These are phyloP conservation scores for Trichosporon asahii DNA, from an alignment of 1,284 basidiomycete genomes.

Conservation along the genomic window DNA sequence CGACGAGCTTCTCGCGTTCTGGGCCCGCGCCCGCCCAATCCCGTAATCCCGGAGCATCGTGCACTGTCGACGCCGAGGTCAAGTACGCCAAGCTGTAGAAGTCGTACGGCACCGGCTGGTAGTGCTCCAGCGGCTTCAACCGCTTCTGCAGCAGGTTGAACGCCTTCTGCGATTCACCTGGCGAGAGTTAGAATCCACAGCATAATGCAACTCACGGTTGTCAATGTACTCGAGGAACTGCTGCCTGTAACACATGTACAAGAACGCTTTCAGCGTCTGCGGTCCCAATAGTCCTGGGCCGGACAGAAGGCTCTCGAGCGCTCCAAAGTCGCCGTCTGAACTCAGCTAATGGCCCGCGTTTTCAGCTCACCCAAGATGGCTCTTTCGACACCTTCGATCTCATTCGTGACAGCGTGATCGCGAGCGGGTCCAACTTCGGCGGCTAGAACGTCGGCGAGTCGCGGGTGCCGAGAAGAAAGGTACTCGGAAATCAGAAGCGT, in stretches of 20 bases:
- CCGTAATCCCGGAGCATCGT: conserved; percentile 54
- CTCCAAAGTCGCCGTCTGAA: conserved; percentile 54
- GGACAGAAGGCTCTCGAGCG: conserved; percentile 50
- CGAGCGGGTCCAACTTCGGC: conserved; percentile 49
- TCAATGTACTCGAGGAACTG: conserved; percentile 55
- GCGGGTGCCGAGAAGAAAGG: conserved; percentile 49
- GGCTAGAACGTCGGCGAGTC: conserved; percentile 48
- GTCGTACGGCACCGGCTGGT: conserved; percentile 55
- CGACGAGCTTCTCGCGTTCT: conserved; percentile 47
- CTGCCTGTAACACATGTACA: conserved; percentile 49
- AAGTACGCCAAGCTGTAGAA: conserved; percentile 56
- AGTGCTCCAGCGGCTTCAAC: conserved; percentile 56
- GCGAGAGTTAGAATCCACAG: background rate
- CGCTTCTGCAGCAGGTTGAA: conserved; percentile 56
- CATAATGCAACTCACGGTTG: conserved; percentile 43
- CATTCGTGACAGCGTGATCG: conserved; percentile 30
- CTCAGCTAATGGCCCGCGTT: background rate
- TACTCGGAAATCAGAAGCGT: conserved; percentile 52
- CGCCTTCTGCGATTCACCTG: conserved; percentile 52
- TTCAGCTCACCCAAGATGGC: conserved; percentile 45
- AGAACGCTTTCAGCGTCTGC: conserved; percentile 54
- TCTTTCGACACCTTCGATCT: conserved; percentile 51
- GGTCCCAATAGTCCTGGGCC: conserved; percentile 49
- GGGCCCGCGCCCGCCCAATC: conserved; percentile 54
- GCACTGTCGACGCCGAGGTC: conserved; percentile 53